Evolutionary conservation across 176 grass and related monocot genomes (phyloP).

Genomic region (Otatea glauca): DNA sequence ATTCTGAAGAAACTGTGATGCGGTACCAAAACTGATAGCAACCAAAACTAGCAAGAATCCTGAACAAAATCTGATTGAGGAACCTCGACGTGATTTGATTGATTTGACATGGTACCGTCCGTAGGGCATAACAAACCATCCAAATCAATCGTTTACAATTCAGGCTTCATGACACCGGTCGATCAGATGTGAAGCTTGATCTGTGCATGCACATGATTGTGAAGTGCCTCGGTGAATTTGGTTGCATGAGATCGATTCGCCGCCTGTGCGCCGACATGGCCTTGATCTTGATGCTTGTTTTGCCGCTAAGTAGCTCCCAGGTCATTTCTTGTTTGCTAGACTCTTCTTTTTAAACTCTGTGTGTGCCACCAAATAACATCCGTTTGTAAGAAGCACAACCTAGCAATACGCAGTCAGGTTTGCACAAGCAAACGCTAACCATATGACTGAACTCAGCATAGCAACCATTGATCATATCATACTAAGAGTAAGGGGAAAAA

Average conservation of each 20-base stretch:
- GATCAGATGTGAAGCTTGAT: neutral
- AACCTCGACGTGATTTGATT: neutral
- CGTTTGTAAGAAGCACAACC: neutral
- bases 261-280: constrained; percentile 1
- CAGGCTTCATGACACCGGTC: neutral
- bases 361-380: neutral
- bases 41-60: neutral
- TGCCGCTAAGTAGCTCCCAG: constrained; percentile 15
- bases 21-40: neutral
- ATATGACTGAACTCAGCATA: neutral
- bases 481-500: neutral
- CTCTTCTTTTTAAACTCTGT: neutral
- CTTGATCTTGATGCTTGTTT: constrained; percentile 21
- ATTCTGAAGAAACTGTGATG: neutral
- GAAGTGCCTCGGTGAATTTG: neutral
- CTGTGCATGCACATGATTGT: neutral
- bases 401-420: neutral
- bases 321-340: neutral
- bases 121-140: neutral
- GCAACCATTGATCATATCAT: neutral
- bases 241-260: constrained; percentile 2
- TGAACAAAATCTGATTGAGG: constrained; percentile 5
- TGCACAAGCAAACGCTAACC: neutral
- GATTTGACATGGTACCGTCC: neutral
- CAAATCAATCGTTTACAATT: constrained; percentile 7